These are phyloP conservation scores for Endotrypanum monterogeii DNA, from an alignment of 208 protist species.

Conservation along the genomic window DNA sequence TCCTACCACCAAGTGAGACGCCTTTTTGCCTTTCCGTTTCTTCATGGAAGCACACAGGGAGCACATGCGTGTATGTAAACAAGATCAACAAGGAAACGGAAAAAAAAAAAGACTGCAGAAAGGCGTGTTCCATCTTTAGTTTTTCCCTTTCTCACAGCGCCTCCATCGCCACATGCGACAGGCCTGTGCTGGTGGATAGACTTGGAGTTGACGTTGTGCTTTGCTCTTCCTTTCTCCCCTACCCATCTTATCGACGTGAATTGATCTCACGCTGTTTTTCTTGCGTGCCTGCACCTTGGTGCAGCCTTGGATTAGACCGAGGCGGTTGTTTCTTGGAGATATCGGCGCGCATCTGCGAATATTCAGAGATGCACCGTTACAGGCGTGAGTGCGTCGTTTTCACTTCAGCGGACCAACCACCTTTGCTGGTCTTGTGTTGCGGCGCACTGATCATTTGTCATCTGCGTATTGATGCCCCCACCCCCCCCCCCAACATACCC, in stretches of 20 bases:
- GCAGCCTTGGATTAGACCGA: background rate
- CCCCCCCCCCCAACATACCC: no score
- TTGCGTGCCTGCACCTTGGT: background rate
- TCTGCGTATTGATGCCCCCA: background rate
- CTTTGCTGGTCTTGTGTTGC: background rate
- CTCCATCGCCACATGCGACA: background rate
- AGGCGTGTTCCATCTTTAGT: background rate
- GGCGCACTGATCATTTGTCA: background rate
- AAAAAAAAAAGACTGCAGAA: no score
- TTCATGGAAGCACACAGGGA: background rate
- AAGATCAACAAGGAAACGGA: background rate
- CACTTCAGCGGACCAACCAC: background rate
- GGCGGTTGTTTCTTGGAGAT: background rate
- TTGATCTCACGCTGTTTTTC: background rate
- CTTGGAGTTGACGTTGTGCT: background rate
- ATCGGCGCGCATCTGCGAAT: background rate
- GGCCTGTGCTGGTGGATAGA: background rate
- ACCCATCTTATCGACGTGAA: no score
- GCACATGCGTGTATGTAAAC: background rate
- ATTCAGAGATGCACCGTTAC: no score
- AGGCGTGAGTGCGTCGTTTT: background rate
- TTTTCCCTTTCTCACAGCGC: background rate
- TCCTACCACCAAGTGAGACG: conserved; percentile 31
- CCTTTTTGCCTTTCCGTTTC: background rate
- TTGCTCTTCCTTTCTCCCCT: background rate